phyloP scores from a whole-genome alignment of 2,329 filamentous ascomycete genomes.

The Colletotrichum orchidophilum region DNA sequence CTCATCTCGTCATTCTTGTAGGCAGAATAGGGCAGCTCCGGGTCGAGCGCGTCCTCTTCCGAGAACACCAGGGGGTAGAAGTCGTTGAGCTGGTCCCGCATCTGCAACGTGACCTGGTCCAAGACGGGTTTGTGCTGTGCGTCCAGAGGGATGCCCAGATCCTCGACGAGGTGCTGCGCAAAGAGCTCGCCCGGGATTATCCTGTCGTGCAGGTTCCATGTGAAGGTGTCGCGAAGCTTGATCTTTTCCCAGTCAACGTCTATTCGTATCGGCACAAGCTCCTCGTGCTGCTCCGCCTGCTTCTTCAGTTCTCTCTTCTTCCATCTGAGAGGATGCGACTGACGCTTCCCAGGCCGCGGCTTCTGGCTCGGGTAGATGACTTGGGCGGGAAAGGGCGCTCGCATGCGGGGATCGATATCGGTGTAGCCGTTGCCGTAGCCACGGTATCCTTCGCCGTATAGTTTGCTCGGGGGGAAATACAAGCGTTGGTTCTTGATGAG shows the following conservation, averaged over 20 bases:
- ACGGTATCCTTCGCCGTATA: constrained; percentile 81
- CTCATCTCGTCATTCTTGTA: constrained; percentile 99
- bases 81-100: constrained; percentile 90
- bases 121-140: constrained; percentile 72
- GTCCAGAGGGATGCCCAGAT: constrained; percentile 73
- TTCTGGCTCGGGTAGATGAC: constrained; percentile 84
- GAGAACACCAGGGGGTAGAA: constrained; percentile 93
- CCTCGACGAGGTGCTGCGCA: constrained; percentile 89
- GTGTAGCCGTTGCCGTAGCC: constrained; percentile 91
- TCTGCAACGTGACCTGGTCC: constrained; percentile 71
- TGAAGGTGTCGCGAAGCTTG: constrained; percentile 95
- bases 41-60: constrained; percentile 89
- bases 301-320: constrained; percentile 81
- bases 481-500: constrained; percentile 63
- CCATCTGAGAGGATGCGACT: constrained; percentile 77
- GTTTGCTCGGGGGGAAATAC: constrained; percentile 64
- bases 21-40: constrained; percentile 87
- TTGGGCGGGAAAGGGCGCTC: constrained; percentile 31
- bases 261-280: constrained; percentile 88
- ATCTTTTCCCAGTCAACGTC: constrained; percentile 97
- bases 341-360: constrained; percentile 79
- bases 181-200: constrained; percentile 83
- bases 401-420: constrained; percentile 54
- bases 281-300: constrained; percentile 91
- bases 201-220: constrained; percentile 96